Conservation (phyloP, 2,329 filamentous ascomycete species). For the Penicillium capsulatum region DNA sequence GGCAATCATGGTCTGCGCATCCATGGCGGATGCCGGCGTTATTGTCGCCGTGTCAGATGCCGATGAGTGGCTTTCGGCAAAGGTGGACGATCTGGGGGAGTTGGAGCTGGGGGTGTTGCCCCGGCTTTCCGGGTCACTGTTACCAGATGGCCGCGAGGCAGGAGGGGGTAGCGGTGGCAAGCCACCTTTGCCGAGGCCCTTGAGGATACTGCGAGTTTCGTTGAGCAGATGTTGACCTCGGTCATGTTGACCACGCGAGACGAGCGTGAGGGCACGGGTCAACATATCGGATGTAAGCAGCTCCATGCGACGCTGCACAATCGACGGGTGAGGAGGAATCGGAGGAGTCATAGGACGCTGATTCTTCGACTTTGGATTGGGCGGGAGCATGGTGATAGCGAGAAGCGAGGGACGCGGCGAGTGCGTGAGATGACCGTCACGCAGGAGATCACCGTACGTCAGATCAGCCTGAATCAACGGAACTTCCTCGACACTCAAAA, state of each 20-base stretch:
- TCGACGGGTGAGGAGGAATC: constrained; percentile 89
- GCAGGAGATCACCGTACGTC: constrained; percentile 85
- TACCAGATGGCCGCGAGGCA: constrained; percentile 43
- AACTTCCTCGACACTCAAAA: constrained; percentile 85
- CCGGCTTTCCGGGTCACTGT: constrained; percentile 39
- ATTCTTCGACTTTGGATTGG: constrained; percentile 60
- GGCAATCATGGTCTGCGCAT: constrained; percentile 73
- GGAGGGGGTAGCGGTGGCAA: constrained; percentile 75
- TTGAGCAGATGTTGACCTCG: constrained; percentile 86
- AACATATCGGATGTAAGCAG: constrained; percentile 97
- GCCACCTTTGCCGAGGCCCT: constrained; percentile 91
- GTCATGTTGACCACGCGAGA: constrained; percentile 87
- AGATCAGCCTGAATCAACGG: constrained; percentile 93
- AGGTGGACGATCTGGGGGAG: constrained; percentile 37
- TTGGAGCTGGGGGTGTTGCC: constrained; percentile 36
- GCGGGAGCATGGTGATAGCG: constrained; percentile 87
- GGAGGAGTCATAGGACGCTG: constrained; percentile 60
- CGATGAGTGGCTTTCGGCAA: constrained; percentile 32
- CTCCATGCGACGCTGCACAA: constrained; percentile 97
- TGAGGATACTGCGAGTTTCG: constrained; percentile 91
- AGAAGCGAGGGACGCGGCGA: constrained; percentile 84
- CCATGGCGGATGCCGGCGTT: constrained; percentile 67
- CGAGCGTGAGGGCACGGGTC: constrained; percentile 82
- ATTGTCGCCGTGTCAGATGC: constrained; percentile 45
- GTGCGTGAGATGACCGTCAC: constrained; percentile 80